Percentiles rank a stretch among this genome's conserved stretches.
phyloP scores from a whole-genome alignment of 1,284 basidiomycete species.

The Anthracocystis panici-leucophaei region DNA sequence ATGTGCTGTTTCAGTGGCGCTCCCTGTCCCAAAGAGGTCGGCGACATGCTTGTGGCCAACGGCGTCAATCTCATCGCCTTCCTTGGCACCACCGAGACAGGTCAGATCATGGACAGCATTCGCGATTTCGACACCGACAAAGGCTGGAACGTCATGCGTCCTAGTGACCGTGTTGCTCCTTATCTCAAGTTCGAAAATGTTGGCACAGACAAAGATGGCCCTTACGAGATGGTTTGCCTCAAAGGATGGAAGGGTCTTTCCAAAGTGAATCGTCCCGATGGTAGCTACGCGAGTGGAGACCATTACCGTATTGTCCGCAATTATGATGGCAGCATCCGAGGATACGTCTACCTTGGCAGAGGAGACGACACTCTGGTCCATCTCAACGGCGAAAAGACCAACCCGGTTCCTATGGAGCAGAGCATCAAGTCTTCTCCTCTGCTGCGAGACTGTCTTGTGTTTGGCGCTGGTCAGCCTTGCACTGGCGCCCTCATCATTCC shows the following conservation, averaged over 20 bases:
- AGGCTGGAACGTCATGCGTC: conserved; percentile 75
- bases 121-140: conserved; percentile 75
- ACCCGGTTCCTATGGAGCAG: conserved; percentile 56
- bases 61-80: conserved; percentile 75
- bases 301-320: conserved; percentile 71
- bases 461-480: conserved; percentile 74
- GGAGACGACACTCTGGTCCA: conserved; percentile 75
- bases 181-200: conserved; percentile 41
- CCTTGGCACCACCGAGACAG: conserved; percentile 71
- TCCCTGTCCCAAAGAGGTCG: conserved; percentile 73
- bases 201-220: conserved; percentile 32
- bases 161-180: conserved; percentile 36
- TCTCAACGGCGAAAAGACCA: conserved; percentile 58
- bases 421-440: conserved; percentile 60
- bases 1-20: conserved; percentile 73
- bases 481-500: conserved; percentile 76
- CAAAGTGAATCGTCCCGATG: conserved; percentile 74
- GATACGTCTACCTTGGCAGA: conserved; percentile 75
- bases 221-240: conserved; percentile 74
- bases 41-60: conserved; percentile 73
- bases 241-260: conserved; percentile 75
- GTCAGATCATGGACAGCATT: conserved; percentile 71
- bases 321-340: conserved; percentile 71
- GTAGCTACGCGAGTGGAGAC: conserved; percentile 76
- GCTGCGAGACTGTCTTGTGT: conserved; percentile 74